Evolutionary conservation across 345 rosid species (phyloP), one percentile per base, ranked within the genome.

Genomic region (Noccaea bulbosa): DNA sequence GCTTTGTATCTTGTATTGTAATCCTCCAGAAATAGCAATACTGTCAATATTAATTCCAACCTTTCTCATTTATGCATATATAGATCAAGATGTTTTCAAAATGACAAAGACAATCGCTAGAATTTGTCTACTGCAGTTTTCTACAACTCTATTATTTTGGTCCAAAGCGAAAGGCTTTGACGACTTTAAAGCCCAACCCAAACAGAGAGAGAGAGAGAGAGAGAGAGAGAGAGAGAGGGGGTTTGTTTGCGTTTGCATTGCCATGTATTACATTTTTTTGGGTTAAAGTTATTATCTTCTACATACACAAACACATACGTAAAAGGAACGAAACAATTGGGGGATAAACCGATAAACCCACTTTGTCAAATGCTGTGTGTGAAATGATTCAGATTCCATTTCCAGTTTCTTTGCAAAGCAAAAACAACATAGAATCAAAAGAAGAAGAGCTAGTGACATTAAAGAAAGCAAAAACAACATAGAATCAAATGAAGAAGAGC

Each of bases 311-410:
- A 54, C 44, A 44, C 35, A 44, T 55, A 55, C 24, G 11, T 9
- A 34, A 55, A 55, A 7, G 45, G 45, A 34, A 33, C 55, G 24
- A 44, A 33, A 37, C 8, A 58, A 24, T 47, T 69, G 58, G 39
- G 74, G 33, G 47, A 46, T 58, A 48, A 4, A 39, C 30, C 35
- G 47, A 46, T 58, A 48, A 4, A 39, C 30, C 35, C 12, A 48
- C 39, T 11, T 69, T 47, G 39, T 47, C 20, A 38, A 15, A 37
- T 30, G 35, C 35, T 49, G 7, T 38, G 34, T 48, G 39, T 20
- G 48, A 49, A 54, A 34, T 41, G 9, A 62, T 44, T 44, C 34
- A 63, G 70, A 72, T 56, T 72, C 58, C 33, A 46, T 72, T 50
- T 24, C 46, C 58, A 64, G 43, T 35, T 45, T 24, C 12, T 63